Evolutionary conservation across 345 rosid species (phyloP).

Genomic region (Cardamine occulta): DNA sequence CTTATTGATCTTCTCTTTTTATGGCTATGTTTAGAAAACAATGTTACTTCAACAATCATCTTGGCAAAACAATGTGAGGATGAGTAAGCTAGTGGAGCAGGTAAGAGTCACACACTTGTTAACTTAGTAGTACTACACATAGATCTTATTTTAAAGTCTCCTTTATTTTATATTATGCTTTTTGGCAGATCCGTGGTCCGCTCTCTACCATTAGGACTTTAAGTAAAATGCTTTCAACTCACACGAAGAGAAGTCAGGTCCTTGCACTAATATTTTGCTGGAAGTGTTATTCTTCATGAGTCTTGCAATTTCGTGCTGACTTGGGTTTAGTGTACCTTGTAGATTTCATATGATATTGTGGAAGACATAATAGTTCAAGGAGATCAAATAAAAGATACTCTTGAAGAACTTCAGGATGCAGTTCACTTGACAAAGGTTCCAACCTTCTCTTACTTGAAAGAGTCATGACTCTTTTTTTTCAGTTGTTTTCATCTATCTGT

Average conservation of each 20-base stretch:
- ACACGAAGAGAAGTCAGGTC: conserved; percentile 80
- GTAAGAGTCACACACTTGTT: conserved; percentile 43
- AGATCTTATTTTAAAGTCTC: neutral
- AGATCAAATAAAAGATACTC: conserved; percentile 65
- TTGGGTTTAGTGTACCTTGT: conserved; percentile 31
- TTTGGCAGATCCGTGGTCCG: conserved; percentile 75
- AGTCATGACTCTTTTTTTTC: neutral
- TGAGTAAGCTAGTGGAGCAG: conserved; percentile 90
- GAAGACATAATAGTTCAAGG: conserved; percentile 82
- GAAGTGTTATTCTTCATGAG: neutral
- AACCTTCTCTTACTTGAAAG: conserved; percentile 3
- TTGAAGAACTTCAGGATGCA: conserved; percentile 91
- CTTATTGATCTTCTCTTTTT: conserved; percentile 3
- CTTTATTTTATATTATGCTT: conserved; percentile 22
- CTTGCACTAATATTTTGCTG: conserved; percentile 21
- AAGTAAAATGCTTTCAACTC: conserved; percentile 77
- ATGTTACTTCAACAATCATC: conserved; percentile 83
- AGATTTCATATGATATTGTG: conserved; percentile 81
- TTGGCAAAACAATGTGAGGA: conserved; percentile 88
- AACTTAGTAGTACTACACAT: neutral
- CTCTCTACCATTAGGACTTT: conserved; percentile 79
- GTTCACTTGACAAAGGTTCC: conserved; percentile 81
- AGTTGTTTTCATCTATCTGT: conserved; percentile 9
- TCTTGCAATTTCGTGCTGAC: conserved; percentile 3
- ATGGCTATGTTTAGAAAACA: conserved; percentile 58